Percentiles rank a stretch among this genome's conserved stretches.
Evolutionary conservation across 768 basidiomycete genomes (phyloP).

Genomic region (Tulasnella sp.): DNA sequence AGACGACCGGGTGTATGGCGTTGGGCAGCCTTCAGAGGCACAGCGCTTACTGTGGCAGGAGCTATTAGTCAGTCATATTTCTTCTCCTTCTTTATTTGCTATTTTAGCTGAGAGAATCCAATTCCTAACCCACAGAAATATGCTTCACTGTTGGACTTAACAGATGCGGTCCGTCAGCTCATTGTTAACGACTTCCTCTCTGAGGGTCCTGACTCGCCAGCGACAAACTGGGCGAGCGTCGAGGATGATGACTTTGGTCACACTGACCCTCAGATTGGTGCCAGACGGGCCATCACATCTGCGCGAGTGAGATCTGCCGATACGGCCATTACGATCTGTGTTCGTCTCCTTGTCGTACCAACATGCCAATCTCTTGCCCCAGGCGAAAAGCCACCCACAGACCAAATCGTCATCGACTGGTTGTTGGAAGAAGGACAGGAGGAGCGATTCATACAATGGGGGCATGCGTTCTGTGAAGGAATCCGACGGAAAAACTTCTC

Average conservation of each 20-base stretch:
- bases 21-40: neutral
- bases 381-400: too few species aligned
- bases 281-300: too few species aligned
- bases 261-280: neutral
- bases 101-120: neutral
- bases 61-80: neutral
- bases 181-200: conserved; percentile 2
- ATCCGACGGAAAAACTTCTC: conserved; percentile 45
- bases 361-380: too few species aligned
- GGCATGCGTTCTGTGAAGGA: conserved; percentile 43
- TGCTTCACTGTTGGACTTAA: neutral
- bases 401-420: neutral
- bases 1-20: neutral
- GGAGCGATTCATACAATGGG: conserved; percentile 49
- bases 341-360: too few species aligned
- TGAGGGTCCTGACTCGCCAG: neutral
- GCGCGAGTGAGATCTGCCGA: too few species aligned
- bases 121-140: neutral
- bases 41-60: neutral
- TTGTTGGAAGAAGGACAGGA: conserved; percentile 24
- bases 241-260: conserved; percentile 8
- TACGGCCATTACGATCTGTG: too few species aligned
- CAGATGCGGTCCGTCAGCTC: neutral
- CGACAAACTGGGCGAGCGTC: neutral
- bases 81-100: neutral